Evolutionary conservation across 2,329 filamentous ascomycete species (phyloP).

Genomic region (Fusarium sambucinum): DNA sequence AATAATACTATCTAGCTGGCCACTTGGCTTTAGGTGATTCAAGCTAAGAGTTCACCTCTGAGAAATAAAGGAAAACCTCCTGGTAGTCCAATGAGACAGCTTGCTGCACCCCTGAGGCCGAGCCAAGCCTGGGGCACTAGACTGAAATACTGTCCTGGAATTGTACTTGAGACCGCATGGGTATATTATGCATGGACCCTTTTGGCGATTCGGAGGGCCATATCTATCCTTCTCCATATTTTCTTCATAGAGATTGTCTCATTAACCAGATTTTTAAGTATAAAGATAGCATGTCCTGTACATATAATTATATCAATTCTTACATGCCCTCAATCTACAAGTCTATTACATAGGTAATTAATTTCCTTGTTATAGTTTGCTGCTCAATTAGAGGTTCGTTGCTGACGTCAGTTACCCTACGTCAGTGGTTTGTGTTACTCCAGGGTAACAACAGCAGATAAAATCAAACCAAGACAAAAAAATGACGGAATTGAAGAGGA

Average conservation of each 20-base stretch:
- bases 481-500: background rate
- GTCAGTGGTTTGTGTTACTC: slow-evolving; percentile 18
- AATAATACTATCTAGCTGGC: slow-evolving; percentile 5
- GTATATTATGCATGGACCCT: slow-evolving; percentile 14
- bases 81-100: slow-evolving; percentile 23
- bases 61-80: slow-evolving; percentile 2
- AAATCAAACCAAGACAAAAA: background rate
- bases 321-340: background rate
- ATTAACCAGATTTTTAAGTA: background rate
- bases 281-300: background rate
- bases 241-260: slow-evolving; percentile 12
- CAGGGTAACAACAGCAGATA: background rate
- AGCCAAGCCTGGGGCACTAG: background rate
- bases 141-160: slow-evolving; percentile 24
- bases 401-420: slow-evolving; percentile 38
- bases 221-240: slow-evolving; percentile 33
- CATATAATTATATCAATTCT: background rate
- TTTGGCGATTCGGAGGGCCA: slow-evolving; percentile 25
- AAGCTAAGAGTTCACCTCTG: slow-evolving; percentile 16
- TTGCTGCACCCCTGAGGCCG: slow-evolving; percentile 25
- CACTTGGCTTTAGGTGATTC: slow-evolving; percentile 11
- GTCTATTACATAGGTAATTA: background rate
- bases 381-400: background rate
- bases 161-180: background rate
- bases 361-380: background rate